Base-by-base conservation (phyloP, 2,329 filamentous ascomycete genomes). In the Graphilbum fragrans region DNA sequence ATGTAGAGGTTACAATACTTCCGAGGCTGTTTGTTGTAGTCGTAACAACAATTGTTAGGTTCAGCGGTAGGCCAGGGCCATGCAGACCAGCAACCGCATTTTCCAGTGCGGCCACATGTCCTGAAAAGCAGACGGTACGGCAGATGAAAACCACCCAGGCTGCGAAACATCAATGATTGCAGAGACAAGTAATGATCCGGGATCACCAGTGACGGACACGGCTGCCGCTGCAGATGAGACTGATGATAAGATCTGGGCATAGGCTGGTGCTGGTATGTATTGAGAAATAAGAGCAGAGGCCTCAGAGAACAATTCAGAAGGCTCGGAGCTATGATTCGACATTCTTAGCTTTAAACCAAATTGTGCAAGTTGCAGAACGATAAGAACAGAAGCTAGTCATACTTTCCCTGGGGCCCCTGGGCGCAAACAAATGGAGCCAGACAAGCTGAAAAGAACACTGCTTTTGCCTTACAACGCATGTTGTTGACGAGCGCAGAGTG, bases 201-300 rank as follows among this genome's bases (percentile, higher is more conserved):
- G 52, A 7, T 56, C 45, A n/a, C 45, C 45, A 20, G 53, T 54
- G 18, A 52, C 47, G 8, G 47, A 47, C n/a, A 55, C 54, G 6
- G 43, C 45, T 1, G 47, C 36, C 1, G 47, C 47, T 6, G 47
- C 47, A 2, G 39, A 32, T 4, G 48, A 55, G 47, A 42, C 50
- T 41, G 45, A 50, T 31, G 53, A 50, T 12, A 49, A 49, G 10
- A 55, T 37, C 35, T 45, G 44, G 29, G 45, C 38, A 39, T 53
- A 51, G 31, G 49, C 49, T 2, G 50, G 43, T 7, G 50, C 20
- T 3, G 58, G 56, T 23, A 60, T 52, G 46, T 59, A 59, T 9
- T 47, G 39, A 9, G 53, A 52, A 10, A 58, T 47, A 2, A 59
- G 45, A 14, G 52, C 49, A 22, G 46, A 38, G 19, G 52, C 53